Evolutionary conservation across 768 basidiomycete species (phyloP).

Genomic region (Pleurotus platypus): DNA sequence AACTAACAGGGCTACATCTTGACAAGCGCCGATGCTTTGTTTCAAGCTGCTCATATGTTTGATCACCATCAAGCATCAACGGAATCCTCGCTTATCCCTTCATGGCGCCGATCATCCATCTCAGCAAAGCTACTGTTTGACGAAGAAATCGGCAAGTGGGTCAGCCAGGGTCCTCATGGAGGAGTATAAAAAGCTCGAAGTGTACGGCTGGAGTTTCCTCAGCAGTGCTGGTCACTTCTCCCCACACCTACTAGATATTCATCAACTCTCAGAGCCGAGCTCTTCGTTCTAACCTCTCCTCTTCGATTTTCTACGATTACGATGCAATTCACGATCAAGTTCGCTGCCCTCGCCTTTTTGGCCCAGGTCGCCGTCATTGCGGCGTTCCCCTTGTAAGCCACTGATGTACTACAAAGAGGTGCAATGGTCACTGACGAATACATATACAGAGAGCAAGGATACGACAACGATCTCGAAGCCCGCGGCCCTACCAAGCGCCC

Average conservation of each 20-base stretch:
- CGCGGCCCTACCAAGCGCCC: background rate
- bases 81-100: too few relatives aligned
- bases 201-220: background rate
- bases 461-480: background rate
- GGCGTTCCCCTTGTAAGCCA: background rate
- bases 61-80: too few relatives aligned
- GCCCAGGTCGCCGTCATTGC: background rate
- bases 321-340: constrained; percentile 2
- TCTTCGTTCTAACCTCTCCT: background rate
- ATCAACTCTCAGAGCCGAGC: background rate
- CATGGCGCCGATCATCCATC: too few relatives aligned
- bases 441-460: background rate
- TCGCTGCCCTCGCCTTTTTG: background rate
- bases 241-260: background rate
- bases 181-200: background rate
- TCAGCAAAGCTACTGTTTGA: too few relatives aligned
- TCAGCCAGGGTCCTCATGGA: too few relatives aligned
- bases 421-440: background rate
- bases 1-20: too few relatives aligned
- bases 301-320: background rate
- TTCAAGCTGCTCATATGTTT: too few relatives aligned
- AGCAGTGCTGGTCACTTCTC: constrained; percentile 9
- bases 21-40: too few relatives aligned
- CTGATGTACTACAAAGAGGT: background rate
- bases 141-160: too few relatives aligned